Base-by-base conservation (phyloP, 2,329 filamentous ascomycete species). In the Fusarium robinianum region DNA sequence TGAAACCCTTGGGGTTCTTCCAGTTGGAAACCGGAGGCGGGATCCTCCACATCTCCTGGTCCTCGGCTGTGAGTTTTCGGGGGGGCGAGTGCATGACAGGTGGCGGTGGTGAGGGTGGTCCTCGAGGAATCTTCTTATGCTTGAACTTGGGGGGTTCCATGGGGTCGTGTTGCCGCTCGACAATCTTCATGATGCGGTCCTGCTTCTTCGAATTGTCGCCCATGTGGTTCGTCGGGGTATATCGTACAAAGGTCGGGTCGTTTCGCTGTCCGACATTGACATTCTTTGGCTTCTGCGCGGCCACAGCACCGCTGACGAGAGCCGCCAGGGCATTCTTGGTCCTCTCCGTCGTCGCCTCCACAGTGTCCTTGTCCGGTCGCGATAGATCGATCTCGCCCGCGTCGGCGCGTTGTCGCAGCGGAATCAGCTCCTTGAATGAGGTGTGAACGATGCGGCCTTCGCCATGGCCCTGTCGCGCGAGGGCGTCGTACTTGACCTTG, bases 1-100 rank as follows among this genome's bases (percentile, higher is more conserved):
- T 99, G 65, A 96, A 99, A 61, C 94, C 94, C 73, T 97, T 97
- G 1, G 92, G 89, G 67, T 99, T 99, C 80, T 99, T 99, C 94
- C 94, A 99, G 69, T 97, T 97, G 14, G 89, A 95, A 2, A 99
- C 85, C 0, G 92, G 88, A 3, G 92, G 90, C 0, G 77, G 79
- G 26, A 83, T 96, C 63, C 85, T 90, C 94, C 94, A 99, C 46
- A 88, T 89, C 68, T 97, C 94, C 68, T 97, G 92, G 60, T 99
- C 94, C 67, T 96, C 91, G 5, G 92, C 94, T 1, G 94, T 99
- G 50, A 99, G 78, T 65, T 97, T 99, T 51, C 94, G 79, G 0
- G 94, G 91, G 10, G 94, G 94, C 3, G 90, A 96, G 67, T 95
- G 91, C 83, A 99, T 89, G 34, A 99, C 83, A 2, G 94, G 94